Evolutionary conservation across 192 early-diverging fungal species (phyloP).

Genomic region (Backusella parvicylindrica): DNA sequence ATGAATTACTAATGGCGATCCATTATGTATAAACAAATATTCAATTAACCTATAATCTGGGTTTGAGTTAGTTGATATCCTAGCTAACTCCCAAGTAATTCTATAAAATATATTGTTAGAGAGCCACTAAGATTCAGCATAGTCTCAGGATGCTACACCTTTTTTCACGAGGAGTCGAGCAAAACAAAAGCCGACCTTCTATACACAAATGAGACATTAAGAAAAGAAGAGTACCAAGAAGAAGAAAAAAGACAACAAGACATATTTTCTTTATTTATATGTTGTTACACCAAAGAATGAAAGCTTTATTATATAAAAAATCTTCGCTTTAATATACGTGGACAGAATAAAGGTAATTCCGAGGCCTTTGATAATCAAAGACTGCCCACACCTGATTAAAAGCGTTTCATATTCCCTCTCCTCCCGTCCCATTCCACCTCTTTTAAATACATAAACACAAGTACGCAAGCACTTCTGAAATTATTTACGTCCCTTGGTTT

Average conservation of each 20-base stretch:
- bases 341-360: constrained; percentile 21
- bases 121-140: background rate
- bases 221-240: background rate
- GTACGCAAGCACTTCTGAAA: background rate
- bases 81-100: background rate
- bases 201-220: background rate
- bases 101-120: background rate
- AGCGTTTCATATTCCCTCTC: background rate
- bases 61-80: background rate
- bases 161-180: background rate
- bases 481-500: background rate
- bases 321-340: constrained; percentile 33
- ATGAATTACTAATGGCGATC: background rate
- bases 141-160: background rate
- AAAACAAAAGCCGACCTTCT: background rate
- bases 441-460: background rate
- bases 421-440: background rate
- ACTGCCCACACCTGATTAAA: constrained; percentile 31
- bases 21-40: background rate
- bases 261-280: background rate
- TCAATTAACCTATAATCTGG: background rate
- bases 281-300: background rate
- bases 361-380: background rate
- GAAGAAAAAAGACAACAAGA: background rate
- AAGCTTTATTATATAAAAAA: background rate